Evolutionary conservation across 164 flowering plant species (phyloP).

Genomic region (Macadamia integrifolia): DNA sequence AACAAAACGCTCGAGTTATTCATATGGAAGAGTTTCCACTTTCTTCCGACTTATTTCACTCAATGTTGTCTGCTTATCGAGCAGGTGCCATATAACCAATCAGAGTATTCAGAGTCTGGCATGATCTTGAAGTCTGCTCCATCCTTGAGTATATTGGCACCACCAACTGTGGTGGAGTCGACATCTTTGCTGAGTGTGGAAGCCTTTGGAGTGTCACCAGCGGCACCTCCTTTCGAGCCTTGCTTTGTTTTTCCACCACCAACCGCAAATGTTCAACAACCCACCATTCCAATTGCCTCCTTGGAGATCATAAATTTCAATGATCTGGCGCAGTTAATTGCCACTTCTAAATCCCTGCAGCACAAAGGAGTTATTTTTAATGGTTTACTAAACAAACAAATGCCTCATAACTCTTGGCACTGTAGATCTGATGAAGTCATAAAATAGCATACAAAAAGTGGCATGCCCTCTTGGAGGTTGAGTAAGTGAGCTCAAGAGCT

Average conservation of each 20-base stretch:
- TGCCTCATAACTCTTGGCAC: no score
- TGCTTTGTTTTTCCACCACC: constrained; percentile 50
- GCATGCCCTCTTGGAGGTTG: no score
- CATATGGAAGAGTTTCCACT: constrained; percentile 57
- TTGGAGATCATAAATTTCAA: constrained; percentile 31
- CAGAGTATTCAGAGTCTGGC: constrained; percentile 84
- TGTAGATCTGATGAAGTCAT: no score
- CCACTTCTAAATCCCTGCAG: constrained; percentile 25
- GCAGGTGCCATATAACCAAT: constrained; percentile 74
- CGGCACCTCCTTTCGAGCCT: constrained; percentile 60
- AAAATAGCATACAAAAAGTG: no score
- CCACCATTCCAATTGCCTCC: constrained; percentile 29
- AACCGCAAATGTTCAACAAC: constrained; percentile 46
- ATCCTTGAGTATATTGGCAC: constrained; percentile 83
- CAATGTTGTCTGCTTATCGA: constrained; percentile 64
- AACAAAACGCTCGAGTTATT: constrained; percentile 74
- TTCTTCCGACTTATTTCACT: constrained; percentile 76
- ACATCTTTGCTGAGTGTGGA: constrained; percentile 67
- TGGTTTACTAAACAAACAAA: no score
- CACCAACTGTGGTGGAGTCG: constrained; percentile 62
- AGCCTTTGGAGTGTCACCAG: constrained; percentile 49
- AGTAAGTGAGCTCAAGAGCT: no score
- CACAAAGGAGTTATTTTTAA: no score
- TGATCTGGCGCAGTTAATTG: constrained; percentile 28
- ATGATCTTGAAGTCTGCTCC: constrained; percentile 71